Percentiles rank a stretch among this genome's conserved stretches.
Conservation (phyloP, 305 asterid genomes). For the Lippia alba region DNA sequence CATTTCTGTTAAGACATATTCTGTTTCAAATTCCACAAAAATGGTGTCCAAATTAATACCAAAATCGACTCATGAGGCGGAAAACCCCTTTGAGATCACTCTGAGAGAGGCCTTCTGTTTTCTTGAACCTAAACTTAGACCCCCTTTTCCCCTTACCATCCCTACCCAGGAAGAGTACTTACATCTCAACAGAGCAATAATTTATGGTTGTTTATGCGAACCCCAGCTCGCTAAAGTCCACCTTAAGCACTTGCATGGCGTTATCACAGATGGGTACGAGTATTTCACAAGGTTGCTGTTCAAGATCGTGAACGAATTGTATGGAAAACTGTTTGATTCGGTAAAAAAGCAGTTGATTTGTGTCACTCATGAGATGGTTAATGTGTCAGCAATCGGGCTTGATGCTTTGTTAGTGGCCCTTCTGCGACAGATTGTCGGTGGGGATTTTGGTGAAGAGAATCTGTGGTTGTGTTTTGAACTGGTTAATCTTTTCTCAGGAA, state of each 20-base stretch:
- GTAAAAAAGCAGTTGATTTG: slow-evolving; percentile 64
- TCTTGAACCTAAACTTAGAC: slow-evolving; percentile 62
- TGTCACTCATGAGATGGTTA: slow-evolving; percentile 62
- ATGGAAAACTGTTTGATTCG: slow-evolving; percentile 53
- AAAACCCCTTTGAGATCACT: slow-evolving; percentile 59
- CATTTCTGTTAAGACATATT: too few relatives aligned
- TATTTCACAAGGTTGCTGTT: slow-evolving; percentile 60
- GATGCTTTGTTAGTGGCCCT: slow-evolving; percentile 76
- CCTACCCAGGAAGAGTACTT: slow-evolving; percentile 63
- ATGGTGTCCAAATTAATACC: slow-evolving; percentile 53
- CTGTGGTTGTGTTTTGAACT: slow-evolving; percentile 79
- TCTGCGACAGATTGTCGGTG: slow-evolving; percentile 74
- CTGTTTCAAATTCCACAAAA: too few relatives aligned
- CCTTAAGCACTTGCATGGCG: slow-evolving; percentile 75
- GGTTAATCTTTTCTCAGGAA: slow-evolving; percentile 53
- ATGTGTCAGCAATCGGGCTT: slow-evolving; percentile 68
- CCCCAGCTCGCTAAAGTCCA: slow-evolving; percentile 57
- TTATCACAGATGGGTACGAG: slow-evolving; percentile 66
- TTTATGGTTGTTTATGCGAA: slow-evolving; percentile 64
- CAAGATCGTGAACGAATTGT: slow-evolving; percentile 61
- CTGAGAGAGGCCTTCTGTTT: slow-evolving; percentile 59
- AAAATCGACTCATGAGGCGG: slow-evolving; percentile 56
- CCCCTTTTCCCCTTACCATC: slow-evolving; percentile 69
- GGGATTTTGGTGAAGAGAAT: slow-evolving; percentile 83
- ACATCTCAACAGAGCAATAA: slow-evolving; percentile 68